These are phyloP conservation scores for Volvox carteri DNA, from an alignment of 163 green algal genomes.

Conservation along the genomic window DNA sequence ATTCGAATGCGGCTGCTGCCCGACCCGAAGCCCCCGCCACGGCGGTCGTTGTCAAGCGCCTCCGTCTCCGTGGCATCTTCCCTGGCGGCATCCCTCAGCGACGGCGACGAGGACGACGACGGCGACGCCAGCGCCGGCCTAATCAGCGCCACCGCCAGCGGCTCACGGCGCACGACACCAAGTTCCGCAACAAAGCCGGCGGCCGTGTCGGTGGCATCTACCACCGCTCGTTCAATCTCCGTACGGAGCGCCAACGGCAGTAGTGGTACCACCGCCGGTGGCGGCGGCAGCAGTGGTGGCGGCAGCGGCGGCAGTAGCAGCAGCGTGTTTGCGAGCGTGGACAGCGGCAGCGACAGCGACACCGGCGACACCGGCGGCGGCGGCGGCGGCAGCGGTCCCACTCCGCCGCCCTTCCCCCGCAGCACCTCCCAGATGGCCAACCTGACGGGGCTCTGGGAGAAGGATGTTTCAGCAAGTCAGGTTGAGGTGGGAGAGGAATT, in stretches of 20 bases:
- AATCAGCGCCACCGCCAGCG: background rate
- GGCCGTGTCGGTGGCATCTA: background rate
- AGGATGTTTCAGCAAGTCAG: slow-evolving; percentile 20
- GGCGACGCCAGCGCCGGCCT: background rate
- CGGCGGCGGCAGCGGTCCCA: background rate
- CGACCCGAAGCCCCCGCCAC: background rate
- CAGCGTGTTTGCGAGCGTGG: background rate
- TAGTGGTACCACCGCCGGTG: background rate
- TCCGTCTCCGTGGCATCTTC: slow-evolving; percentile 7
- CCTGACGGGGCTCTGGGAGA: slow-evolving; percentile 48
- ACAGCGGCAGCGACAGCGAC: background rate
- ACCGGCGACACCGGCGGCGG: background rate
- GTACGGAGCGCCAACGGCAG: too few species aligned
- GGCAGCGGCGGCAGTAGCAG: background rate
- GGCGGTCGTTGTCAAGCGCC: background rate
- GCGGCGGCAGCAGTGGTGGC: background rate
- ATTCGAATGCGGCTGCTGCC: slow-evolving; percentile 24
- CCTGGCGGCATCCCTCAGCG: too few species aligned
- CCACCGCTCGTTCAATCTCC: too few species aligned
- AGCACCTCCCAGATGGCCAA: background rate
- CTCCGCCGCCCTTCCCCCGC: background rate
- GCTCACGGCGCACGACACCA: background rate
- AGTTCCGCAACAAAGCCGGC: background rate
- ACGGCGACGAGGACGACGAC: background rate
- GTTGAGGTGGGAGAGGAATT: slow-evolving; percentile 8